A percentile compares a stretch with the other conserved stretches of the same genome.
Conservation (phyloP, 306 rosid species). For the Albizia julibrissin region DNA sequence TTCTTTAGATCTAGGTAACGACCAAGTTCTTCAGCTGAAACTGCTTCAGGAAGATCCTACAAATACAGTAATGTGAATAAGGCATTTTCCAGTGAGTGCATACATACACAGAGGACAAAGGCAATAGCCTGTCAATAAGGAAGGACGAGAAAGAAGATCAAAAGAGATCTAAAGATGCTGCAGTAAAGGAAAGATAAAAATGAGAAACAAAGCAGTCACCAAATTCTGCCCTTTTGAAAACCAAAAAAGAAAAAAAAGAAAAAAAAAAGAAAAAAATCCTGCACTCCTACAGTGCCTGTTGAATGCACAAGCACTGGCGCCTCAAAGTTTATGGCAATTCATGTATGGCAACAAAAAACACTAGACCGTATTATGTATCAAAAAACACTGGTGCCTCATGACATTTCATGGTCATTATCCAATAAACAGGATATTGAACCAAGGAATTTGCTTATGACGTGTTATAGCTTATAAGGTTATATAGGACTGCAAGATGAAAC, state of each 20-base stretch:
- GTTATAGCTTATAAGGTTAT: background rate
- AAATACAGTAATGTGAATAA: constrained; percentile 32
- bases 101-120: constrained; percentile 9
- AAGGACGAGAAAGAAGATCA: constrained; percentile 8
- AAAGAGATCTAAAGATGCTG: background rate
- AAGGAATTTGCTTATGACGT: background rate
- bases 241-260: background rate
- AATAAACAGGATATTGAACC: background rate
- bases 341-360: background rate
- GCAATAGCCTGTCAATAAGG: background rate
- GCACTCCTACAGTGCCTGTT: background rate
- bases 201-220: background rate
- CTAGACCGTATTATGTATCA: background rate
- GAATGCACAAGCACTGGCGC: constrained; percentile 2
- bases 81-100: background rate
- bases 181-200: constrained; percentile 6
- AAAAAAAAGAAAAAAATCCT: background rate
- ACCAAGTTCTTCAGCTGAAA: constrained; percentile 80
- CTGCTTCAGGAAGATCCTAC: constrained; percentile 89
- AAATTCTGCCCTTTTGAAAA: background rate
- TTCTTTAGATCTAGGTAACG: constrained; percentile 90
- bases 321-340: constrained; percentile 9
- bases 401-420: background rate
- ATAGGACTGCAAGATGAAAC: background rate
- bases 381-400: background rate